Base-by-base conservation (phyloP, 345 rosid genomes). In the Linum usitatissimum region DNA sequence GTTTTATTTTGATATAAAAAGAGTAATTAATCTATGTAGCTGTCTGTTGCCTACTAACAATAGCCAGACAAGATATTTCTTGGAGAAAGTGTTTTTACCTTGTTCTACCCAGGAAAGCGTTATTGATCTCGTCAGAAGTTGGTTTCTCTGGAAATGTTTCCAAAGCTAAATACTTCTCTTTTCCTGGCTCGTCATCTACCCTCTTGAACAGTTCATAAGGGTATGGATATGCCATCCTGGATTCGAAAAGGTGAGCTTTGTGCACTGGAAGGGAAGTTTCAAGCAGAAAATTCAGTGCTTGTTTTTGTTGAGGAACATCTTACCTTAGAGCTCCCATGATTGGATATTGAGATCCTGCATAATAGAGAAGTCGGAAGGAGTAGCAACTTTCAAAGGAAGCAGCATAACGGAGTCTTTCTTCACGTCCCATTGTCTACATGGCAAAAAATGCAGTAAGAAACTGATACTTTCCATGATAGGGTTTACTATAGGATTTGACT, bases 321-420 rank as follows among this genome's bases (percentile, higher is more conserved):
- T 64, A 88, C 97, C 97, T 88, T 53, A 91, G 84, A 78, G 96
- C 95, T 20, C 95, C 96, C 93, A 92, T 88, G 38, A 92, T 92
- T 8, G 98, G 98, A 79, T 88, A 92, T 60, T 88, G 96, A 64
- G 95, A 86, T 71, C 98, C 96, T 8, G 84, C 87, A 15, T 88
- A 92, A 66, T 86, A 88, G 40, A 92, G 98, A 72, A 92, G 95
- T 70, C 96, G 82, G 60, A 92, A 92, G 77, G 73, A 68, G 62
- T 88, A 91, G 80, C 95, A 86, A 64, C 66, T 86, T 68, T 85
- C 89, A 60, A 92, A 92, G 5, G 95, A 82, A 62, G 93, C 90
- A 51, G 93, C 96, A 73, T 85, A 92, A 69, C 81, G 91, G 71
- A 92, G 73, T 75, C 98, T 86, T 81, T 86, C 73, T 59, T 86